Conservation (phyloP, 2,329 filamentous ascomycete genomes). For the Aspergillus tamarii region DNA sequence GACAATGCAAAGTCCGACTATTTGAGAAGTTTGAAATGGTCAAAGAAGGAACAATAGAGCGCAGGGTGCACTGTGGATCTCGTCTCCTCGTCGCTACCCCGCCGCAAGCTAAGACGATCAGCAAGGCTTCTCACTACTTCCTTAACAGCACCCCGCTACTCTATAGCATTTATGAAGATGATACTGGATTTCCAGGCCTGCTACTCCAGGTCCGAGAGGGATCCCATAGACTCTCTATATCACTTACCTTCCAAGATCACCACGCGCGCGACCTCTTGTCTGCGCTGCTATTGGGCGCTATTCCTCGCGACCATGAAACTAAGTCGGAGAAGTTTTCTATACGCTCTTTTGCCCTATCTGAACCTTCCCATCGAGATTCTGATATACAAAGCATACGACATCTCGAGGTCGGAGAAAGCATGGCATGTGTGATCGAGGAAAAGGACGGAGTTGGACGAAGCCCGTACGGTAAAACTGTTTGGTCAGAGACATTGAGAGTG, state of each 20-base stretch:
- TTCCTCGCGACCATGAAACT: not conserved
- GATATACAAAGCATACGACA: not conserved
- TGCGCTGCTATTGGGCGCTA: not conserved
- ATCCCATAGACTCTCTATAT: not conserved
- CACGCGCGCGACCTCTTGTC: not conserved
- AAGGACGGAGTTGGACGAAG: not conserved
- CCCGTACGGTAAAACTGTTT: not conserved
- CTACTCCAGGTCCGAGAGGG: not conserved
- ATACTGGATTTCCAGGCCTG: not conserved
- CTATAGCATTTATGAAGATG: not conserved
- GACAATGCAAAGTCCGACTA: not conserved
- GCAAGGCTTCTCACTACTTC: not conserved
- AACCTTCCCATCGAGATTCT: not conserved
- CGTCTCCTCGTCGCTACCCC: not conserved
- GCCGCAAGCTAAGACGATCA: not conserved
- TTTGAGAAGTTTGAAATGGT: not conserved
- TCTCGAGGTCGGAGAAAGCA: not conserved
- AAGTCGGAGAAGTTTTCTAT: not conserved
- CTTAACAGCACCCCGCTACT: not conserved
- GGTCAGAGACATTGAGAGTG: not conserved
- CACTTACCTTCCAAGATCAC: not conserved
- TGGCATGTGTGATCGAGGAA: not conserved
- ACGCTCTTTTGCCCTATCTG: not conserved
- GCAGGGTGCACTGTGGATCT: not conserved
- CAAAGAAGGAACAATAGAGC: not conserved